Percentiles rank a stretch among this genome's conserved stretches.
These are phyloP conservation scores for Termitomyces sp. DNA, from an alignment of 768 basidiomycete genomes.

Conservation along the genomic window DNA sequence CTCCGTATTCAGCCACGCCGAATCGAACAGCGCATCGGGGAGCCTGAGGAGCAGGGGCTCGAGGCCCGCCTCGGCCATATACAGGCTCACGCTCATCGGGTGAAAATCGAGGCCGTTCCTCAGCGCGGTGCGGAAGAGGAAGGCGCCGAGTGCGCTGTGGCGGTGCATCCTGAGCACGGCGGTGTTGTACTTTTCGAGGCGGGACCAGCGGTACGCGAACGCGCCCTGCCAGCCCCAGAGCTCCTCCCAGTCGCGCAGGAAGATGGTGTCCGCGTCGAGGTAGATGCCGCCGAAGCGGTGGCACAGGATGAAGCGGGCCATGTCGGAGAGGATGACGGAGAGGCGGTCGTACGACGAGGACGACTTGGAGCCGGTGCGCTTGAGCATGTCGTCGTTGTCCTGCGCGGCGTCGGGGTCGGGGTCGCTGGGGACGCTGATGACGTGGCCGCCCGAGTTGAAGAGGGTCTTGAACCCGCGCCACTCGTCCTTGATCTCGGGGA, in stretches of 20 bases:
- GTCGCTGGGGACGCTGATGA: conserved; percentile 52
- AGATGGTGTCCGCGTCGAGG: conserved; percentile 89
- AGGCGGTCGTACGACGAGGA: conserved; percentile 84
- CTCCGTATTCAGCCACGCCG: conserved; percentile 93
- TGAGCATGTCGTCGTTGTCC: conserved; percentile 50
- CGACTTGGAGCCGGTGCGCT: conserved; percentile 87
- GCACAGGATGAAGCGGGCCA: conserved; percentile 94
- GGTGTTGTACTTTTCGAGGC: conserved; percentile 88
- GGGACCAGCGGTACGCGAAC: conserved; percentile 95
- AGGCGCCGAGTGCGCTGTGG: conserved; percentile 81
- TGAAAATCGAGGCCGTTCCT: conserved; percentile 94
- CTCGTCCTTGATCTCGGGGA: conserved; percentile 82
- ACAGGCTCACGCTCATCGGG: conserved; percentile 85
- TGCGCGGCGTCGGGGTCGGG: conserved; percentile 30
- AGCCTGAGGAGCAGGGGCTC: conserved; percentile 73
- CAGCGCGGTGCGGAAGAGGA: conserved; percentile 88
- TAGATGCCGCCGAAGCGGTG: conserved; percentile 94
- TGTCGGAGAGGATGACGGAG: conserved; percentile 89
- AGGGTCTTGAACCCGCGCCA: conserved; percentile 74
- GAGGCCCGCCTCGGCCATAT: conserved; percentile 77
- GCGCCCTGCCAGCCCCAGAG: conserved; percentile 94
- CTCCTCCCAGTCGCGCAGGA: conserved; percentile 95
- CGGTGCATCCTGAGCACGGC: conserved; percentile 88
- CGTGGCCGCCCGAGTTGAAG: conserved; percentile 84
- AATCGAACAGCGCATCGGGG: conserved; percentile 90